Base-by-base conservation (phyloP, 768 basidiomycete genomes). In the Suillus spraguei region DNA sequence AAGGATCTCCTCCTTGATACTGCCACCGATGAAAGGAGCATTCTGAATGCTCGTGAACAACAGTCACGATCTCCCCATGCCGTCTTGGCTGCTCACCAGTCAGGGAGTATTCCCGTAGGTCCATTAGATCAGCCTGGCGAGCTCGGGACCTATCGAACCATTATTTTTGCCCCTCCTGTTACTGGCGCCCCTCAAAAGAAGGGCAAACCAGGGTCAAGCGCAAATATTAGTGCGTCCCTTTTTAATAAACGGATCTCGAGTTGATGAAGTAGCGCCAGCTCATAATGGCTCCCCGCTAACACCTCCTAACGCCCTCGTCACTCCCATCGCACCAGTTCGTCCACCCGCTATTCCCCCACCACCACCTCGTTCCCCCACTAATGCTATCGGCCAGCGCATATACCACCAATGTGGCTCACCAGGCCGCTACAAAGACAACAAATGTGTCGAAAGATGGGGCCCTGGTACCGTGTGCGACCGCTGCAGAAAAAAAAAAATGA, bases 401-500 rank as follows among this genome's bases (percentile, higher is more conserved):
- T 92, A 91, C 71, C 79, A 90, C 7, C 89, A 90, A 69, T 93
- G 91, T 68, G 89, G 89, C 0, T 76, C 87, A 49, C 79, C 85
- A 0, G 91, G 91, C 0, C 79, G 91, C 1, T 93, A 92, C 77
- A 92, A 92, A 77, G 91, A 93, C 24, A 89, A 88, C 10, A 91
- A 91, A 67, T 93, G 91, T 71, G 91, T 93, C 59, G 91, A 93
- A 70, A 93, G 93, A 74, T 93, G 91, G 91, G 91, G 91, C 1
- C 91, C 91, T 59, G 91, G 91, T 24, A 93, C 91, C 0, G 91
- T 93, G 0, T 93, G 91, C 70, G 91, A 93, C 79, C 79, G 91
- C 83, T 92, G 91, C 74, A 84, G 91, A 59, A 93, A 93, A 74
- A n/a, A n/a, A n/a, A 92, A 92, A 74, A 91, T 92, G 90, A 92